Percentiles rank a stretch among this genome's conserved stretches.
Conservation (phyloP, 805 yeast genomes). For the Priceomyces haplophilus region DNA sequence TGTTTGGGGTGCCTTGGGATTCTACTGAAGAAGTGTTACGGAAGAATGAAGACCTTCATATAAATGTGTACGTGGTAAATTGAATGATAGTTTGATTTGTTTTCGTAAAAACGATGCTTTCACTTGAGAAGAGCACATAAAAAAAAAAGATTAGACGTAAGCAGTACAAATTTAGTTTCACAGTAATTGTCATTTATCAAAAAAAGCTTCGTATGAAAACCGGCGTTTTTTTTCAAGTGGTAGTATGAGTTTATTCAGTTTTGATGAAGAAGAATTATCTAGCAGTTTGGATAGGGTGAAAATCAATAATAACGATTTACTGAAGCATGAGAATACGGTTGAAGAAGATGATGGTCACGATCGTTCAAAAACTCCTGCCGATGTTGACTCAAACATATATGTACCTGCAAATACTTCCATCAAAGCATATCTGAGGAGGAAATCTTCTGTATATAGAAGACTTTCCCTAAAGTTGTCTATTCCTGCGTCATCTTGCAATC, state of each 20-base stretch:
- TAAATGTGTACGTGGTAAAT: conserved; percentile 48
- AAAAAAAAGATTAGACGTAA: no score
- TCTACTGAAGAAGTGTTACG: conserved; percentile 54
- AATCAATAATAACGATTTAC: background rate
- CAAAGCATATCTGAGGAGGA: conserved; percentile 7
- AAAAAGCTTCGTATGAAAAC: no score
- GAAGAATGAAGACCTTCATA: conserved; percentile 24
- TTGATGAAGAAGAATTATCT: conserved; percentile 15
- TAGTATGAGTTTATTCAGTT: conserved; percentile 10
- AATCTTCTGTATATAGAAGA: conserved; percentile 16
- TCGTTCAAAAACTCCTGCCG: background rate
- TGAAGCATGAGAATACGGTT: conserved; percentile 1
- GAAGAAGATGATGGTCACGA: conserved; percentile 1
- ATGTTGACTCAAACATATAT: background rate
- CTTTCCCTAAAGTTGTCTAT: conserved; percentile 11
- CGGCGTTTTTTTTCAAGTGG: no score
- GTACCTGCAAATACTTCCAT: background rate
- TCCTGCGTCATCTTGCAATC: conserved; percentile 5
- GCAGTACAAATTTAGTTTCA: no score
- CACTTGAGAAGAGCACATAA: no score
- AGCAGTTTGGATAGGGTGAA: conserved; percentile 4
- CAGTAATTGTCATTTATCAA: no score
- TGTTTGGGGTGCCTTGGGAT: conserved; percentile 78
- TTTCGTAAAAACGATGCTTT: no score
- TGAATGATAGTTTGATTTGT: background rate